Evolutionary conservation across 2,329 filamentous ascomycete species (phyloP), one percentile per base, ranked within the genome.

Genomic region (Pseudonectria foliicola): DNA sequence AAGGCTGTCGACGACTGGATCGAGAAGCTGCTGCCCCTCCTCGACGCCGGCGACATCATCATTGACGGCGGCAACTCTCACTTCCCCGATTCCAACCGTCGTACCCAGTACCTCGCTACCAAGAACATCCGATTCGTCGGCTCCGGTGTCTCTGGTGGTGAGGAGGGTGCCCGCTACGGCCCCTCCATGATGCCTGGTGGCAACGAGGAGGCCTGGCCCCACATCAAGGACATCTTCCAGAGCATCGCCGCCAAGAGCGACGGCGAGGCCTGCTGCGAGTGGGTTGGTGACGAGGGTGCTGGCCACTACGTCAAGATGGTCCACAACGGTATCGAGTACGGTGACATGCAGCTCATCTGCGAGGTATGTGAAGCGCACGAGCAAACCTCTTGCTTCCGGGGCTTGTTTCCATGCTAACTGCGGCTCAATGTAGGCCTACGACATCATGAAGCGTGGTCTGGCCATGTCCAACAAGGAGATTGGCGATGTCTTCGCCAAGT

Each of bases 241-340:
- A 80, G 80, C 73, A 95, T 98, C 63, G 78, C 92, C 47, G 92
- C 92, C 67, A 96, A 98, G 81, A 93, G 85, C 67, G 90, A 95
- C 59, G 82, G 82, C 57, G 92, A 98, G 77, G 72, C 92, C 50
- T 98, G 92, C 81, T 98, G 92, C 63, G 92, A 98, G 70, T 98
- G 92, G 92, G 92, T 98, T 57, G 92, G 92, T 73, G 92, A 96
- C 70, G 88, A 96, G 68, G 92, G 92, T 80, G 86, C 92, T 70
- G 92, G 92, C 56, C 92, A 98, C 82, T 98, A 95, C 77, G 90
- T 98, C 75, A 98, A 98, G 85, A 98, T 98, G 92, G 92, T 98
- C 47, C 92, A 98, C 83, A 98, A 98, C 72, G 92, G 92, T 78
- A 98, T 98, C 57, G 92, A 98, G 74, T 98, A 98, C 66, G 92